These are phyloP conservation scores for Sphenostylis stenocarpa DNA, from an alignment of 306 rosid genomes.

Conservation along the genomic window DNA sequence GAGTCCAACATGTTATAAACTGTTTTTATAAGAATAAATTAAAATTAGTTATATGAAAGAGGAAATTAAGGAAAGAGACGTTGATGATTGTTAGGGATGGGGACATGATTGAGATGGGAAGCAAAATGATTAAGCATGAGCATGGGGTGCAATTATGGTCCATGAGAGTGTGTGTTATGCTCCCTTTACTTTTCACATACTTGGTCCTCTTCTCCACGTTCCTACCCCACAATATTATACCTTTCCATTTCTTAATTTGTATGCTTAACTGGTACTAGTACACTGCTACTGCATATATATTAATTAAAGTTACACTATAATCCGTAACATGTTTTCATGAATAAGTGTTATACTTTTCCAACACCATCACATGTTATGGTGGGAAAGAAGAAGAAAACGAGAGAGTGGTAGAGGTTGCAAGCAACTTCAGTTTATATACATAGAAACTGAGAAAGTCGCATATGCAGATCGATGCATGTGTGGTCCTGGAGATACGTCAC, in stretches of 20 bases:
- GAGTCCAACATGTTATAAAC: not conserved
- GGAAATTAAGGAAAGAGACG: constrained; percentile 3
- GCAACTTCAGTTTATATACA: not conserved
- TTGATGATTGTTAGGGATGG: constrained; percentile 49
- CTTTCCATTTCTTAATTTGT: constrained; percentile 5
- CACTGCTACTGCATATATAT: not conserved
- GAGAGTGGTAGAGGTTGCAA: not conserved
- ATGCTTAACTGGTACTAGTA: not conserved
- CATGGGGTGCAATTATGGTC: constrained; percentile 41
- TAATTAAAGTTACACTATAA: not conserved
- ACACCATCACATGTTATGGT: constrained; percentile 27
- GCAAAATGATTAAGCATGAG: constrained; percentile 41
- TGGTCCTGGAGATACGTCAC: constrained; percentile 39
- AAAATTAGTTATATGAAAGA: not conserved
- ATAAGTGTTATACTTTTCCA: constrained; percentile 19
- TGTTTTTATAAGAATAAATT: not conserved
- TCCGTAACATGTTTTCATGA: not conserved
- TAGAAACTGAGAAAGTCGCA: not conserved
- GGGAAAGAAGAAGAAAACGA: not conserved
- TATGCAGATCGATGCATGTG: constrained; percentile 19
- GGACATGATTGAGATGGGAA: constrained; percentile 31
- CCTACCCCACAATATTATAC: constrained; percentile 23
- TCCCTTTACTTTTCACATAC: not conserved
- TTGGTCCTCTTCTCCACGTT: not conserved
- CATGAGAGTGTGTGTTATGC: constrained; percentile 60